Evolutionary conservation across 2,329 filamentous ascomycete genomes (phyloP).

Genomic region (Paraphoma chrysanthemicola): DNA sequence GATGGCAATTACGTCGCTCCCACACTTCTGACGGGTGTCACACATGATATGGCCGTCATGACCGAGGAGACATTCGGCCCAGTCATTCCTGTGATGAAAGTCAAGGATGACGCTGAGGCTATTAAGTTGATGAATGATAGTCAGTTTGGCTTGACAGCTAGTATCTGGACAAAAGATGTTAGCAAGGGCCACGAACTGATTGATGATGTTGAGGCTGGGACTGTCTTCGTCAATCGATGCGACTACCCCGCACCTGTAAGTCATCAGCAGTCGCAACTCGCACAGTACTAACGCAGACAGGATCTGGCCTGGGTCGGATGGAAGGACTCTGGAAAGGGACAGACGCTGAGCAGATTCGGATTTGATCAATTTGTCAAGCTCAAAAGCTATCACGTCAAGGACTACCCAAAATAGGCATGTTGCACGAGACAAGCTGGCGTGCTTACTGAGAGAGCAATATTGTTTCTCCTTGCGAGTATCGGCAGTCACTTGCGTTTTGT

Average conservation of each 20-base stretch:
- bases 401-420: conserved; percentile 64
- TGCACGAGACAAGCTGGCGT: conserved; percentile 16
- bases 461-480: conserved; percentile 20
- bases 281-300: conserved; percentile 52
- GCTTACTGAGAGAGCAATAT: background rate
- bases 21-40: conserved; percentile 79
- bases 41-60: conserved; percentile 88
- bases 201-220: conserved; percentile 86
- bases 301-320: conserved; percentile 96
- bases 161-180: conserved; percentile 93
- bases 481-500: background rate
- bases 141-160: conserved; percentile 93
- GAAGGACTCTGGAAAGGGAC: conserved; percentile 95
- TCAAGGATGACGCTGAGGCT: conserved; percentile 81
- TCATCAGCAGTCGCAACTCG: conserved; percentile 27
- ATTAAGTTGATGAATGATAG: conserved; percentile 90
- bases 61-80: conserved; percentile 94
- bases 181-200: conserved; percentile 76
- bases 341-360: conserved; percentile 86
- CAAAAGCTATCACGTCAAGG: conserved; percentile 94
- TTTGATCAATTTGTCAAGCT: conserved; percentile 96
- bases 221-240: conserved; percentile 93
- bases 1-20: conserved; percentile 90
- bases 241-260: conserved; percentile 91
- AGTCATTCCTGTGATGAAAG: conserved; percentile 88